Evolutionary conservation across 179 eudicot genomes (phyloP), one percentile per base, ranked within the genome.

Genomic region (Silene coronaria): DNA sequence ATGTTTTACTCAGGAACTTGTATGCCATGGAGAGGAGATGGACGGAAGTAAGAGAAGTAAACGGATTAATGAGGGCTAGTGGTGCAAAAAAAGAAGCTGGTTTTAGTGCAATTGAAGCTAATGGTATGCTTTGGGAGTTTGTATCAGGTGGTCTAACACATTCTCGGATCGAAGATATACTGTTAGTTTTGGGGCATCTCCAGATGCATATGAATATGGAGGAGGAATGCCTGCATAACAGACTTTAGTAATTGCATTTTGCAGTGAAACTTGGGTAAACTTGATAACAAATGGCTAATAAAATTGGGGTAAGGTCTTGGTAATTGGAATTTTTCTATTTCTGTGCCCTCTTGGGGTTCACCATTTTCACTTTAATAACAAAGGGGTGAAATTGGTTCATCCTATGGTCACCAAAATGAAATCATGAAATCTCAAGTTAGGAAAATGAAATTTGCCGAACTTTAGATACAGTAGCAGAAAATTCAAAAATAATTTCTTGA

Each of bases 71-170:
- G 94, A 78, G 78, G 69, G 71, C 6, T 19, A 81, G 79, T 73
- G 91, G 92, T 58, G 89, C 86, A 12, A 89, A 84, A 78, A 92
- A 92, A 82, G 92, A 89, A 85, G 84, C 82, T 23, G 96, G 97
- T 22, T 86, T 83, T 72, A 92, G 96, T 85, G 79, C 79, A 42
- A 83, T 91, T 67, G 94, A 89, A 83, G 78, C 84, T 67, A 76
- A 84, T 75, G 82, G 90, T 34, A 75, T 72, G 80, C 83, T 89
- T 65, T 85, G 79, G 76, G 96, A 89, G 80, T 92, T 90, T 70
- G 36, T 88, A 67, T 85, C 93, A 46, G 97, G 91, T 53, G 88
- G 87, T 71, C 73, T 69, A 58, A 27, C 63, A 79, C 90, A 87
- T 70, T 87, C 88, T 60, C 80, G 85, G 72, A 74, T 74, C 82